Conservation (phyloP, 2,329 filamentous ascomycete species). For the Metarhizium brunneum region DNA sequence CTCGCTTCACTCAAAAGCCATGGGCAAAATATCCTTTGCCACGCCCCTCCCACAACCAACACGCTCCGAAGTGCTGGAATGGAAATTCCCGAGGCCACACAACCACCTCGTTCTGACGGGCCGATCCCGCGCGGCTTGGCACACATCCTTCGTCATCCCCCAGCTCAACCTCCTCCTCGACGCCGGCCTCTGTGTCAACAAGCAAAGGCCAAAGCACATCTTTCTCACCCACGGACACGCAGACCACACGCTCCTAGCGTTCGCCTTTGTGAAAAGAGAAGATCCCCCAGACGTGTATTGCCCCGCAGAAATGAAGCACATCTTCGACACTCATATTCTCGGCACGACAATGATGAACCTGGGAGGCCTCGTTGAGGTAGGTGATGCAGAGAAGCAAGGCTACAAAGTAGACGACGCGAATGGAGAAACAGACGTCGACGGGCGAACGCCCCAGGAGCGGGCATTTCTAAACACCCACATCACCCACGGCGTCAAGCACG, state of each 20-base stretch:
- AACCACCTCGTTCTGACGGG: slow-evolving; percentile 34
- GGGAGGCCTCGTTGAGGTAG: slow-evolving; percentile 25
- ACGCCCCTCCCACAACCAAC: slow-evolving; percentile 33
- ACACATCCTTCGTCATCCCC: slow-evolving; percentile 41
- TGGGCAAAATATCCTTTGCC: slow-evolving; percentile 22
- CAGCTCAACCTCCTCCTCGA: slow-evolving; percentile 41
- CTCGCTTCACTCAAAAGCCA: not conserved
- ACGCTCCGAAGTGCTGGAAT: slow-evolving; percentile 35
- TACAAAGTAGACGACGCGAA: slow-evolving; percentile 5
- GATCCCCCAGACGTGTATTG: slow-evolving; percentile 38
- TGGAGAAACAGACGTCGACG: slow-evolving; percentile 10
- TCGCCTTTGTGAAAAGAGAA: slow-evolving; percentile 33
- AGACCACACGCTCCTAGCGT: slow-evolving; percentile 34
- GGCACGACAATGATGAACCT: slow-evolving; percentile 32
- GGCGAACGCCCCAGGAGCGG: slow-evolving; percentile 7
- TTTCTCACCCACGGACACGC: slow-evolving; percentile 41
- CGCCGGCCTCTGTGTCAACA: slow-evolving; percentile 37
- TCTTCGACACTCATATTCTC: slow-evolving; percentile 30
- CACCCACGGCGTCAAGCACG: slow-evolving; percentile 26
- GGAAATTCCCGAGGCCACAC: slow-evolving; percentile 34
- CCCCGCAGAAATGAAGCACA: slow-evolving; percentile 28
- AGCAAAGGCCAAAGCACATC: slow-evolving; percentile 35
- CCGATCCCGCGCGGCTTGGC: slow-evolving; percentile 39
- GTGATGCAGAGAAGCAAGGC: slow-evolving; percentile 12
- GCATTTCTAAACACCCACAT: slow-evolving; percentile 27